phyloP scores from a whole-genome alignment of 495 filamentous ascomycete species.

The Delitschia confertaspora region DNA sequence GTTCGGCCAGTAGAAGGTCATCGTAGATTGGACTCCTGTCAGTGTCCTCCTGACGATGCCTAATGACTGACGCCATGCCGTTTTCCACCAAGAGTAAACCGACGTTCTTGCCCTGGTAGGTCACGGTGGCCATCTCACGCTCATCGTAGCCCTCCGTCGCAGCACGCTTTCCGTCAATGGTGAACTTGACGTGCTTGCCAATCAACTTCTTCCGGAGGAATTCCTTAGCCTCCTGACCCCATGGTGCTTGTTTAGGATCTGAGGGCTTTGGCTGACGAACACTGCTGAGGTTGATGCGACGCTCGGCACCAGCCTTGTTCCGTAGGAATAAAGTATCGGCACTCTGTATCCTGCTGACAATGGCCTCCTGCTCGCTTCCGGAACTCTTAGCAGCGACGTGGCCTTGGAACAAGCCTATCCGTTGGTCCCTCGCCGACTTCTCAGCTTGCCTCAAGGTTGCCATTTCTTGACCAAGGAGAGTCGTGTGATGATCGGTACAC shows the following conservation, averaged over 20 bases:
- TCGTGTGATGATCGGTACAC: conserved; percentile 90
- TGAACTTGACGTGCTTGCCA: conserved; percentile 84
- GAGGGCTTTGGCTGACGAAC: conserved; percentile 81
- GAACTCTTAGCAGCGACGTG: conserved; percentile 55
- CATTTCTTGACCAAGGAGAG: conserved; percentile 81
- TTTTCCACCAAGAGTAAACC: conserved; percentile 77
- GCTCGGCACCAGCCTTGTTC: conserved; percentile 74
- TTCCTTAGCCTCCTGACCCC: conserved; percentile 88
- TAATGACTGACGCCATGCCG: conserved; percentile 85
- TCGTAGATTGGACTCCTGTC: conserved; percentile 93
- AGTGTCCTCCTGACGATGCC: conserved; percentile 84
- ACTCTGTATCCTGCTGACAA: conserved; percentile 73
- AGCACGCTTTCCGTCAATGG: conserved; percentile 81
- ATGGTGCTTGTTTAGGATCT: conserved; percentile 74
- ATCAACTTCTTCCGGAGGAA: conserved; percentile 89
- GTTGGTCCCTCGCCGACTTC: conserved; percentile 66
- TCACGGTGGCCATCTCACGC: conserved; percentile 84
- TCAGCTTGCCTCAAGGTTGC: conserved; percentile 75
- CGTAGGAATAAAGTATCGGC: conserved; percentile 83
- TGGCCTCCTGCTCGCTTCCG: conserved; percentile 59
- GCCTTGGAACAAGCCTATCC: conserved; percentile 67
- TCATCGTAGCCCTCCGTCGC: conserved; percentile 88
- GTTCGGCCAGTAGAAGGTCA: conserved; percentile 80
- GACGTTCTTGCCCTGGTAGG: conserved; percentile 76
- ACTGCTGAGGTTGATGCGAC: conserved; percentile 85